Evolutionary conservation across 2,329 filamentous ascomycete species (phyloP), one percentile per base, ranked within the genome.

Genomic region (Arachnomyces sp.): DNA sequence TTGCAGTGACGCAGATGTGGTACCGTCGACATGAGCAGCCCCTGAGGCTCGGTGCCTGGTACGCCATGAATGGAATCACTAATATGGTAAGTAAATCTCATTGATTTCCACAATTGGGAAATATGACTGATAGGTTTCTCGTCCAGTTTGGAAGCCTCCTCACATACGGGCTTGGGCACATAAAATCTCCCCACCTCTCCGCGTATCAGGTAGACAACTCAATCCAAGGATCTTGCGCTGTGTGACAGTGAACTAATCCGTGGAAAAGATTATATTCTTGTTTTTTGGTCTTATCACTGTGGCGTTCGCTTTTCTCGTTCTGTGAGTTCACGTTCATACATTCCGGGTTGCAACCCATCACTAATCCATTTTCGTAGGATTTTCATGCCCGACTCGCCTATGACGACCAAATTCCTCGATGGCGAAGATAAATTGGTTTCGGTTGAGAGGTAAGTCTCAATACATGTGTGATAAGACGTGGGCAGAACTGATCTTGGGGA

Each of bases 351-450:
- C 1, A 17, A 16, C 7, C 8, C 6, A 9, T 25, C 20, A 25
- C 42, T 45, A 16, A 51, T 31, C 1, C 7, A 17, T 38, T 2
- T 9, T 4, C 28, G 17, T 33, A 55, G 52, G 6, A 12, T 71
- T 13, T 71, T 73, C 38, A 77, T 83, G 67, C 80, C 80, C 0
- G 79, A 83, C 48, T 79, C 76, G 0, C 79, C 79, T 0, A 71
- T 79, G 51, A 68, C 74, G 15, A 70, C 76, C 1, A 74, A 70
- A 14, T 81, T 79, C 36, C 63, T 81, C 2, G 65, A 60, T 0
- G 66, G 72, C 3, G 63, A 73, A 11, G 77, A 81, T 34, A 78
- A 74, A 40, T 50, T 77, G 0, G 59, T 79, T 7, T 76, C 77
- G 0, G 68, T 80, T 8, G 76, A 81, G 50, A 64, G 76, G 34